Percentiles rank a stretch among this genome's conserved stretches.
Conservation (phyloP, 306 rosid species). For the Mimosa bimucronata region DNA sequence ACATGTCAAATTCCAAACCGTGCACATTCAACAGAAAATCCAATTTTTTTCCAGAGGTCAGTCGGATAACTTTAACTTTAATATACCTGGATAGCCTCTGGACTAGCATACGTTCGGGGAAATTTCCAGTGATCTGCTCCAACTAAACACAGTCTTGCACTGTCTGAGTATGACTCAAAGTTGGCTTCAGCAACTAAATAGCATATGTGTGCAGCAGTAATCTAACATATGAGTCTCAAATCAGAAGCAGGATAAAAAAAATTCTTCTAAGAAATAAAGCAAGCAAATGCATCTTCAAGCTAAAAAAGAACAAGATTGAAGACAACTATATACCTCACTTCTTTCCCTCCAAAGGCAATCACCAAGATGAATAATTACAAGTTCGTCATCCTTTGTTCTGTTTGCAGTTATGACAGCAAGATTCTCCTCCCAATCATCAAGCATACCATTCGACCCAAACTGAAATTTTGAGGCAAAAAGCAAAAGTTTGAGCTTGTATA, state of each 20-base stretch:
- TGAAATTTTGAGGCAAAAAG: slow-evolving; percentile 34
- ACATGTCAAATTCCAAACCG: not conserved
- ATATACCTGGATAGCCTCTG: slow-evolving; percentile 95
- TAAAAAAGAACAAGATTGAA: slow-evolving; percentile 6
- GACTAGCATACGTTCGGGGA: slow-evolving; percentile 90
- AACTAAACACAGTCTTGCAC: slow-evolving; percentile 84
- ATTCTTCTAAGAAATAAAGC: not conserved
- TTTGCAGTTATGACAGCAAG: slow-evolving; percentile 94
- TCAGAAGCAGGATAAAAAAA: slow-evolving; percentile 35
- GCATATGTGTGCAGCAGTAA: slow-evolving; percentile 93
- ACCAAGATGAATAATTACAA: slow-evolving; percentile 90
- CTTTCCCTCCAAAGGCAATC: slow-evolving; percentile 93
- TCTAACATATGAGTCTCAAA: slow-evolving; percentile 54
- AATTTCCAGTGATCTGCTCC: slow-evolving; percentile 98
- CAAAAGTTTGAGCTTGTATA: slow-evolving; percentile 31
- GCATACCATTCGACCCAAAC: slow-evolving; percentile 72
- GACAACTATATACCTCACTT: slow-evolving; percentile 63
- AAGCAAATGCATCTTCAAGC: not conserved
- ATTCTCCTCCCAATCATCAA: slow-evolving; percentile 94
- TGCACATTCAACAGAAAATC: slow-evolving; percentile 14
- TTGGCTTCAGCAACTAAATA: slow-evolving; percentile 94
- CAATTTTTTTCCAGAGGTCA: slow-evolving; percentile 6
- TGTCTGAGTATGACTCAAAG: slow-evolving; percentile 85
- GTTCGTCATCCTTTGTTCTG: slow-evolving; percentile 94
- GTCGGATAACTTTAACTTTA: slow-evolving; percentile 13